Evolutionary conservation across 345 rosid genomes (phyloP).

Genomic region (Populus alba): DNA sequence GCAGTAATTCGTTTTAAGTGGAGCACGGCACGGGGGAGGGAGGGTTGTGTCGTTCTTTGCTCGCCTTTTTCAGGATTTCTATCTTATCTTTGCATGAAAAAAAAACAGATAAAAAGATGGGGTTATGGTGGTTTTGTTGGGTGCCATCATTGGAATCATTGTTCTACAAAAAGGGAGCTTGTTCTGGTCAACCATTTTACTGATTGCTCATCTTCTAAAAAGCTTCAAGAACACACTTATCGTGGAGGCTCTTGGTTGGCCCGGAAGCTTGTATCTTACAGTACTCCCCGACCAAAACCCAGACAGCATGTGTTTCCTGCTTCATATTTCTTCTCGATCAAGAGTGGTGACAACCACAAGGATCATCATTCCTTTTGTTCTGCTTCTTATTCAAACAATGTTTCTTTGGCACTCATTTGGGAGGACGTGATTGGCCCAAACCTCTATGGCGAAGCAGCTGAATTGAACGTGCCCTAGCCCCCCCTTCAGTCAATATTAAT

Average conservation of each 20-base stretch:
- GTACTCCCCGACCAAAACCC: slow-evolving; percentile 7
- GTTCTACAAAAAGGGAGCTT: slow-evolving; percentile 16
- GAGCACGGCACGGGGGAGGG: background rate
- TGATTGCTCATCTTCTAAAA: background rate
- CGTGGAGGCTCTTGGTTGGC: slow-evolving; percentile 18
- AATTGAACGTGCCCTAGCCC: background rate
- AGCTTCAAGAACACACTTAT: background rate
- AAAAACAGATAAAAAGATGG: background rate
- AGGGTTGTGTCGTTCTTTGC: background rate
- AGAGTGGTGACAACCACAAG: slow-evolving; percentile 7
- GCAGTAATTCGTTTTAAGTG: background rate
- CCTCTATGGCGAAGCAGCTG: background rate
- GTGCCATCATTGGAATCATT: slow-evolving; percentile 25
- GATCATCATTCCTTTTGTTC: background rate
- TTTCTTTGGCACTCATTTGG: slow-evolving; percentile 16
- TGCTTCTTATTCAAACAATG: slow-evolving; percentile 7
- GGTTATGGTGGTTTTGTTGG: slow-evolving; percentile 2
- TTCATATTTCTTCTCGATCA: background rate
- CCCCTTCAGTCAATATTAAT: background rate
- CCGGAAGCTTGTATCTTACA: slow-evolving; percentile 2
- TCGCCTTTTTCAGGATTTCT: background rate
- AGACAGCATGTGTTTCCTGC: slow-evolving; percentile 6
- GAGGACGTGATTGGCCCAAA: slow-evolving; percentile 15
- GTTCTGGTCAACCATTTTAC: slow-evolving; percentile 20
- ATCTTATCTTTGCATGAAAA: slow-evolving; percentile 23